Base-by-base conservation (phyloP, 441 rosid species). In the Corymbia citriodora region DNA sequence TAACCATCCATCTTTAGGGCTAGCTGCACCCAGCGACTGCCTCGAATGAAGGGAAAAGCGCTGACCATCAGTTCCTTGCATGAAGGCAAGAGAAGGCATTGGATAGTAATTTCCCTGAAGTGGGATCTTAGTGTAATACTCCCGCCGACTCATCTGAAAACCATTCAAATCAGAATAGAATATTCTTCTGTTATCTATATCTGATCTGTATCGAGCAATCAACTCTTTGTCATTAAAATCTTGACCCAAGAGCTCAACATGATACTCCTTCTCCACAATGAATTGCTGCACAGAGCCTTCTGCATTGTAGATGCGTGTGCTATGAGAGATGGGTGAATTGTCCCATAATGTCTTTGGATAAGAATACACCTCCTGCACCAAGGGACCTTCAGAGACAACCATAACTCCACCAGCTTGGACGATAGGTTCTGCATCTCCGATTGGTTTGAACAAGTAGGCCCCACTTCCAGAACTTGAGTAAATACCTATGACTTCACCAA, bases 91-190 rank as follows among this genome's bases (percentile, higher is more conserved):
- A 70, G 99, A 94, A 33, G 99, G 99, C 99, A 98, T 97, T 4
- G 99, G 99, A 92, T 98, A 98, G 93, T 97, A 97, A 92, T 97
- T 98, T 90, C 99, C 99, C 93, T 98, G 99, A 92, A 98, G 92
- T 0, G 99, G 99, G 90, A 98, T 97, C 96, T 98, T 98, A 91
- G 96, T 94, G 91, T 97, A 98, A 87, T 97, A 95, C 94, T 98
- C 98, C 92, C 99, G 95, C 90, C 99, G 93, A 91, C 98, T 97
- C 99, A 97, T 96, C 95, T 97, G 99, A 93, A 98, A 98, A 89
- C 99, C 99, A 93, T 98, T 98, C 89, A 98, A 94, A 93, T 98
- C 99, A 11, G 99, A 95, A 91, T 95, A 96, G 95, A 98, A 97
- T 88, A 94, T 88, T 90, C 94, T 95, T 89, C 92, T 92, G 92